Evolutionary conservation across 495 filamentous ascomycete genomes (phyloP).

Genomic region (Hypoxylon intermedium): DNA sequence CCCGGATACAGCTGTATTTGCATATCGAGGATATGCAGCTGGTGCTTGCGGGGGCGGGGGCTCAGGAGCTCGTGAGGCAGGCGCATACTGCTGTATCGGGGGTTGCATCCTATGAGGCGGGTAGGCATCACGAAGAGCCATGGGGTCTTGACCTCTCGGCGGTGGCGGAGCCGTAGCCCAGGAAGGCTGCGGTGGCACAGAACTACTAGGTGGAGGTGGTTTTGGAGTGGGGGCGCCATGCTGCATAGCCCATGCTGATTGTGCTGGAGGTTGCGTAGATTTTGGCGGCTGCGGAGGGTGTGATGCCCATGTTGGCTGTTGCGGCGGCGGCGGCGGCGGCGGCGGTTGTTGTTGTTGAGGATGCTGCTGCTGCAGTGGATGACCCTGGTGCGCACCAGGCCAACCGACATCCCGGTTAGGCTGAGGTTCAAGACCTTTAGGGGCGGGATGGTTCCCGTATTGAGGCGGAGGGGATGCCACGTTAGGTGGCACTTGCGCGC

Average conservation of each 20-base stretch:
- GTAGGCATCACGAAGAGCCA: constrained; percentile 44
- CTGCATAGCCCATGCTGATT: constrained; percentile 54
- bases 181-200: constrained; percentile 48
- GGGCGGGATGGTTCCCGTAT: constrained; percentile 41
- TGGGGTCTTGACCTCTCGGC: constrained; percentile 47
- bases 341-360: constrained; percentile 42
- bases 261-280: constrained; percentile 45
- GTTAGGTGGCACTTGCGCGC: constrained; percentile 41
- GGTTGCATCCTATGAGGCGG: constrained; percentile 44
- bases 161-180: constrained; percentile 47
- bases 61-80: constrained; percentile 44
- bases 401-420: constrained; percentile 40
- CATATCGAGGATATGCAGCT: constrained; percentile 41
- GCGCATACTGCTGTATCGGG: constrained; percentile 41
- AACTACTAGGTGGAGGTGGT: constrained; percentile 45
- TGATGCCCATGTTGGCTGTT: constrained; percentile 35
- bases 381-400: constrained; percentile 35
- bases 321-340: constrained; percentile 39
- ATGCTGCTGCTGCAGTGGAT: constrained; percentile 41
- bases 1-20: constrained; percentile 39
- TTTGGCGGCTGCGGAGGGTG: constrained; percentile 51
- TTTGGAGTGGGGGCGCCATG: constrained; percentile 48
- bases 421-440: constrained; percentile 42
- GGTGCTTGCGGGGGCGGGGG: constrained; percentile 39
- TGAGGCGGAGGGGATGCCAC: constrained; percentile 47